These are phyloP conservation scores for Kluyveromyces aestuarii DNA, from an alignment of 805 yeast species.

Conservation along the genomic window DNA sequence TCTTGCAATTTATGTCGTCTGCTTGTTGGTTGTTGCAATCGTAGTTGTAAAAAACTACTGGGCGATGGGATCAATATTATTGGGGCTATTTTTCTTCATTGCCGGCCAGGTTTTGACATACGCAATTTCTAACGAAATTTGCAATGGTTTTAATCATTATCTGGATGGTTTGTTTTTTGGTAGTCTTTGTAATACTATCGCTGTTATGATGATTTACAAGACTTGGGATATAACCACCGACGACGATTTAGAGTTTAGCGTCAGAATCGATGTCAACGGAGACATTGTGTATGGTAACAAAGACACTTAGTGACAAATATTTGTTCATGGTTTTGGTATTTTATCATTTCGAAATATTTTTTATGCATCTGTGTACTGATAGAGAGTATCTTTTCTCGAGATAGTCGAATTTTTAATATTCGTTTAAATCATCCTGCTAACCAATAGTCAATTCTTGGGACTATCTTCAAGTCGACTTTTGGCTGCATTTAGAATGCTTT, in stretches of 20 bases:
- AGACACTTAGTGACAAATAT: not conserved
- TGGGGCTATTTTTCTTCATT: slow-evolving; percentile 65
- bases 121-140: slow-evolving; percentile 56
- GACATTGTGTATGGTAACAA: slow-evolving; percentile 16
- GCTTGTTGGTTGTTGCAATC: slow-evolving; percentile 60
- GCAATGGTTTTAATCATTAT: slow-evolving; percentile 71
- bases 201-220: slow-evolving; percentile 92
- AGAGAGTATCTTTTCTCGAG: not conserved
- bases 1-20: slow-evolving; percentile 49
- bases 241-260: slow-evolving; percentile 90
- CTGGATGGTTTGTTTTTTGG: slow-evolving; percentile 87
- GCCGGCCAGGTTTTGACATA: slow-evolving; percentile 75
- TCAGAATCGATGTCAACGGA: slow-evolving; percentile 41
- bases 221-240: slow-evolving; percentile 94
- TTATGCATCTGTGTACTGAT: not conserved
- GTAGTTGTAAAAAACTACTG: slow-evolving; percentile 67
- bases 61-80: slow-evolving; percentile 78
- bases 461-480: slow-evolving; percentile 11
- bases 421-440: not conserved
- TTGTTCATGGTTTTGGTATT: not conserved
- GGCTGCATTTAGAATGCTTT: slow-evolving; percentile 22
- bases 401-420: not conserved
- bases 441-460: not conserved
- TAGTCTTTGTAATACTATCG: slow-evolving; percentile 66
- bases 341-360: not conserved